Evolutionary conservation across 805 yeast genomes (phyloP).

Genomic region (Ogataea pignaliae): DNA sequence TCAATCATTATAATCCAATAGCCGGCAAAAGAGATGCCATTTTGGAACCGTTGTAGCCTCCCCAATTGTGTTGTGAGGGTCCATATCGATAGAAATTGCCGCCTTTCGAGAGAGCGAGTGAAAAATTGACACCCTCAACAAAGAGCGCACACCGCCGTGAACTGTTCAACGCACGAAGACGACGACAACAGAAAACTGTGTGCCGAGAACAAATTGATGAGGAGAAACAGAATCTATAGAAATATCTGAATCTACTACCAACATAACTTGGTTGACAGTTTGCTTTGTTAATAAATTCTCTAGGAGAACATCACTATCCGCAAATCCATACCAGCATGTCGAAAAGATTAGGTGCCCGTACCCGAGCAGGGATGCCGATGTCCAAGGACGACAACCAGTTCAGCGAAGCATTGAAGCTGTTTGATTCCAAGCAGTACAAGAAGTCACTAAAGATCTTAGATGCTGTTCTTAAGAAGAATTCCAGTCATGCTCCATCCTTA

Average conservation of each 20-base stretch:
- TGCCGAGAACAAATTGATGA: background rate
- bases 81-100: no score
- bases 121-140: no score
- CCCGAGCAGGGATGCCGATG: conserved; percentile 12
- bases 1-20: no score
- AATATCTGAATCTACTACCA: background rate
- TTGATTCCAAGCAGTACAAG: conserved; percentile 82
- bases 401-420: conserved; percentile 75
- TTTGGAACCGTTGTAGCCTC: no score
- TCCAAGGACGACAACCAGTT: conserved; percentile 70
- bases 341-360: background rate
- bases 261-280: background rate
- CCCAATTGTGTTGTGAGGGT: no score
- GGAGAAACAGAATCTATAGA: background rate
- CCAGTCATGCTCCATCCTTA: conserved; percentile 72
- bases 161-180: no score
- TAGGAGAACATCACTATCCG: background rate
- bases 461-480: conserved; percentile 66
- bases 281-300: background rate
- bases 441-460: conserved; percentile 79
- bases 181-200: no score
- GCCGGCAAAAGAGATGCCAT: no score
- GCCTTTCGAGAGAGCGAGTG: no score
- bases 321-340: background rate
- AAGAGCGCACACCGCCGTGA: no score